Base-by-base conservation (phyloP, 768 basidiomycete species). In the Leccinum subgranulosum region DNA sequence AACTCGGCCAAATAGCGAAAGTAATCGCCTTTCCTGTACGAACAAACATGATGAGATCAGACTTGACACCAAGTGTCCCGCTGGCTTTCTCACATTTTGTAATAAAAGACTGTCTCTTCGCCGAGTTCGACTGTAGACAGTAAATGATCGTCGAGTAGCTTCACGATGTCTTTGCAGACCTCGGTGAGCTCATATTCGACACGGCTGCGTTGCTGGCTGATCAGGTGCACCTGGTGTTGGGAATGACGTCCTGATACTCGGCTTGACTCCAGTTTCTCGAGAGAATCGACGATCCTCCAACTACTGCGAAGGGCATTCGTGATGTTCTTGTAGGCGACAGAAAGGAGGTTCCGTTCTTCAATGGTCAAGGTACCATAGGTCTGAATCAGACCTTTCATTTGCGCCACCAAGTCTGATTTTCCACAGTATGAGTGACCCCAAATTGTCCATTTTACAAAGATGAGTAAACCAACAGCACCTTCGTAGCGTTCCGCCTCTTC, bases 1-100 rank as follows among this genome's bases (percentile, higher is more conserved):
- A 92, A 89, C 74, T 94, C 92, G 49, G 91, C 90, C 54, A 93
- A 83, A 75, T 94, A 94, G 61, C 92, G 88, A 77, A 90, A 91
- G 76, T 94, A 94, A 71, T 94, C 92, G 56, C 91, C 92, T 75
- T 85, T 86, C 87, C 88, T 90, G 66, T 33, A 51, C 27, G 33
- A 53, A 27, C 15, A 49, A 4, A 53, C 9, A 29, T 19, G 28
- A 50, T 61, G 56, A 64, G 59, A 57, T 60, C 39, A 49, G 45
- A 49, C 57, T 47, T 25, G 15, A 41, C 23, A 41, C 29, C 6
- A 19, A 36, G 27, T 7, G 17, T 56, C 54, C 6, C 25, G 41
- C 43, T 2, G 8, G 69, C n/a, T 54, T 29, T 52, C 83, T 73
- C 65, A 88, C 90, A 93, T 86, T 77, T 95, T 94, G 69, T 84